These are phyloP conservation scores for Aspergillus novofumigatus DNA, from an alignment of 2,329 filamentous ascomycete species.

Conservation along the genomic window DNA sequence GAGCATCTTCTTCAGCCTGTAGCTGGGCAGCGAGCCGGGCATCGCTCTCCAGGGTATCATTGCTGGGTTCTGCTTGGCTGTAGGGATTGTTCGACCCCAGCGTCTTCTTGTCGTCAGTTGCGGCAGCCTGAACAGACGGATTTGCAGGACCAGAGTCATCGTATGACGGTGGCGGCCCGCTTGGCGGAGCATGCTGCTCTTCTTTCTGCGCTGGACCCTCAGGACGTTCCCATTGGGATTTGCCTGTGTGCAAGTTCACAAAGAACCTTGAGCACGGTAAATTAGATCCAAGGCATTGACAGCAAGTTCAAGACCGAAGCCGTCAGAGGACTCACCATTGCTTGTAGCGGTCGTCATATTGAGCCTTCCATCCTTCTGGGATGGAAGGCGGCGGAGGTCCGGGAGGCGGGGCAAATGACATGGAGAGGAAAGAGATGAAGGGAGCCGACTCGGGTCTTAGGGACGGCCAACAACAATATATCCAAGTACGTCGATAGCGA, in stretches of 20 bases:
- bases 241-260: constrained; percentile 81
- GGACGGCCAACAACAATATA: not conserved
- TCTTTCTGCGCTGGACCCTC: constrained; percentile 57
- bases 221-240: constrained; percentile 86
- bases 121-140: constrained; percentile 31
- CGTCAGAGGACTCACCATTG: constrained; percentile 59
- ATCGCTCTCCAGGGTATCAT: constrained; percentile 56
- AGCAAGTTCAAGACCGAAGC: not conserved
- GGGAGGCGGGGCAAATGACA: constrained; percentile 41
- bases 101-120: constrained; percentile 42
- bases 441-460: not conserved
- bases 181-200: constrained; percentile 37
- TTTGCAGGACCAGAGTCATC: constrained; percentile 54
- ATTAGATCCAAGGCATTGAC: constrained; percentile 11
- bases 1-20: constrained; percentile 77
- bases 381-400: constrained; percentile 56
- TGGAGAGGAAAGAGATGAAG: constrained; percentile 6
- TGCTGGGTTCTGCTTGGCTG: constrained; percentile 28
- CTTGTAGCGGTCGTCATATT: constrained; percentile 83
- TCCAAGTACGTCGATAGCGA: not conserved
- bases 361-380: constrained; percentile 78
- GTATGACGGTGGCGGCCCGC: constrained; percentile 49
- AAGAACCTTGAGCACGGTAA: constrained; percentile 64
- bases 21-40: constrained; percentile 70
- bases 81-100: constrained; percentile 72